Evolutionary conservation across 1,284 basidiomycete species (phyloP), one percentile per base, ranked within the genome.

Genomic region (Pseudozyma sp.): DNA sequence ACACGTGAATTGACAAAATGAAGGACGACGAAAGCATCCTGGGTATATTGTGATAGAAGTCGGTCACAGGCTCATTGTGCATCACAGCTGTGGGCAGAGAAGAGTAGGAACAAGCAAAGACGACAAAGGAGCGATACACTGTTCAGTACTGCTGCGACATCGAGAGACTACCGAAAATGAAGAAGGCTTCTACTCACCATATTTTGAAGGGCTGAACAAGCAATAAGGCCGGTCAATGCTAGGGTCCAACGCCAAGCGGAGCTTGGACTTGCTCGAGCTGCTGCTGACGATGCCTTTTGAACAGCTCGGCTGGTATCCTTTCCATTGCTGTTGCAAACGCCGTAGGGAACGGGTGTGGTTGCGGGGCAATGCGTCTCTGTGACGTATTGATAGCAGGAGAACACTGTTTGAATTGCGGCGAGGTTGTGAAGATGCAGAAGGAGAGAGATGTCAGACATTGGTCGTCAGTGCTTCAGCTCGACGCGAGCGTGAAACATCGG

Each of bases 351-450:
- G 2, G 68, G 73, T 12, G 69, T 61, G 5, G 73, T 71, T 18
- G 57, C 49, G n/a, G 61, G 58, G 54, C 73, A 76, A 43, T 76
- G 68, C 49, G 64, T 44, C 42, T 76, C 73, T 16, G 73, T 76
- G 31, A 76, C 73, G 44, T 71, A 76, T 31, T 76, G 73, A 48
- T 76, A 76, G 65, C 73, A 76, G 5, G 73, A 76, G 21, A 76
- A 76, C 73, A 76, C 65, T 68, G 25, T 6, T 3, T 3, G 25
- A 6, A 31, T 31, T 31, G 25, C 25, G 25, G 3, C 25, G 25
- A 31, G 6, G 25, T 31, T 31, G 25, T 3, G 54, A 12, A 11
- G 10, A 7, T 2, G 47, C 21, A 10, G 47, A 48, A 4, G 25
- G 3, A 14, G n/a, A 34, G n/a, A n/a, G n/a, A n/a, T n/a, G n/a